Percentiles rank a stretch among this genome's conserved stretches.
phyloP scores from a whole-genome alignment of 208 protist species.

The Wallacemonas rigidus region DNA sequence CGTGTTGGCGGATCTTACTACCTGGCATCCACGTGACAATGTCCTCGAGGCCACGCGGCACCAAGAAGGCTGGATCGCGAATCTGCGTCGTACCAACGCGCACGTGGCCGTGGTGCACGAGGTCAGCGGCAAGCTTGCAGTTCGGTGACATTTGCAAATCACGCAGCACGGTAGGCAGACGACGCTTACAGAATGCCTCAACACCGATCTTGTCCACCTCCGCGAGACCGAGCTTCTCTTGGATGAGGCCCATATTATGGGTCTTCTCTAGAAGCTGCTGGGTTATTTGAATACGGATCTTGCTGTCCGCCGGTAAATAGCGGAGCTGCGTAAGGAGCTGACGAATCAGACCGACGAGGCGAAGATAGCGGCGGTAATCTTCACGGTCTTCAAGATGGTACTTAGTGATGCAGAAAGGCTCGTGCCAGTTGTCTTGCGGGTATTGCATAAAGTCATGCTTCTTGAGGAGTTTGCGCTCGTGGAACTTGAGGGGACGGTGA shows the following conservation, averaged over 20 bases:
- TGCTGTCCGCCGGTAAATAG: slow-evolving; percentile 86
- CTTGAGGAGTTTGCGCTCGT: slow-evolving; percentile 90
- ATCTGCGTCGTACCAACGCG: slow-evolving; percentile 88
- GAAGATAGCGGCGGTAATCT: slow-evolving; percentile 91
- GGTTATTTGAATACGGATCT: slow-evolving; percentile 90
- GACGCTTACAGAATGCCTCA: slow-evolving; percentile 89
- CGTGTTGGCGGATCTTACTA: slow-evolving; percentile 88
- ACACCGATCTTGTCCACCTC: slow-evolving; percentile 91
- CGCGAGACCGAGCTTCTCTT: slow-evolving; percentile 80
- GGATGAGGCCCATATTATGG: slow-evolving; percentile 90
- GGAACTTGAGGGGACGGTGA: slow-evolving; percentile 84
- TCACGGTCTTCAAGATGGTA: slow-evolving; percentile 93
- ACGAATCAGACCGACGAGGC: slow-evolving; percentile 83
- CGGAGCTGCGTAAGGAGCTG: slow-evolving; percentile 88
- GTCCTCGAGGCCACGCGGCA: slow-evolving; percentile 84
- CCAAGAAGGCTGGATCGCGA: slow-evolving; percentile 88
- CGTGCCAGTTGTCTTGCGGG: slow-evolving; percentile 91
- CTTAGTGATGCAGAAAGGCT: slow-evolving; percentile 91
- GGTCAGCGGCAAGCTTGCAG: slow-evolving; percentile 79
- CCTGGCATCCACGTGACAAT: slow-evolving; percentile 89
- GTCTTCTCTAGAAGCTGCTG: slow-evolving; percentile 90
- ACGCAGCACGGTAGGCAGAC: slow-evolving; percentile 85
- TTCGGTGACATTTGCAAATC: slow-evolving; percentile 90
- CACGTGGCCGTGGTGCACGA: slow-evolving; percentile 91
- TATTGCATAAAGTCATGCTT: slow-evolving; percentile 94